phyloP scores from a whole-genome alignment of 805 yeast species.

The Jamesozyma piceae region DNA sequence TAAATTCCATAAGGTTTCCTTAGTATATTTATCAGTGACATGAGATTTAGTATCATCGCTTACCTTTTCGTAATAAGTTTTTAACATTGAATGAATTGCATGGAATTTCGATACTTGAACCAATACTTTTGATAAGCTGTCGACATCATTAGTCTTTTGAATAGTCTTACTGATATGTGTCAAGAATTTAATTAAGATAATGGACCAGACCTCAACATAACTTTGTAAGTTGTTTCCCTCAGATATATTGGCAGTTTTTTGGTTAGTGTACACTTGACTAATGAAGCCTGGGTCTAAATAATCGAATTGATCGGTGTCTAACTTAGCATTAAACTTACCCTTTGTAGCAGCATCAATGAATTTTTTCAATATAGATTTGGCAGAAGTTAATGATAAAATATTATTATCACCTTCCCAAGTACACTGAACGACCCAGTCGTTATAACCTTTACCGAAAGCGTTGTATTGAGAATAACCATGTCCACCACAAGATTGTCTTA shows the following conservation, averaged over 20 bases:
- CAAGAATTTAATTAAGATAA: slow-evolving; percentile 22
- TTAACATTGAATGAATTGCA: slow-evolving; percentile 32
- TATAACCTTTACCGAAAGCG: slow-evolving; percentile 80
- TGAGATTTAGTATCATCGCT: slow-evolving; percentile 12
- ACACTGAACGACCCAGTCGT: slow-evolving; percentile 95
- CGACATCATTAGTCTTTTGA: slow-evolving; percentile 23
- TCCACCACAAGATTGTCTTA: slow-evolving; percentile 92
- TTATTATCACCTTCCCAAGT: slow-evolving; percentile 98
- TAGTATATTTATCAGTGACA: slow-evolving; percentile 31
- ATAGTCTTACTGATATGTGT: slow-evolving; percentile 22
- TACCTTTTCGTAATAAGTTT: slow-evolving; percentile 24
- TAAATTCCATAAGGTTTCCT: slow-evolving; percentile 42
- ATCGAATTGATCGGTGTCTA: slow-evolving; percentile 26
- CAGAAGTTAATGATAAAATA: slow-evolving; percentile 73
- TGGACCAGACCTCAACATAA: slow-evolving; percentile 29
- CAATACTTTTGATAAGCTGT: slow-evolving; percentile 33
- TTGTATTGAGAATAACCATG: slow-evolving; percentile 92
- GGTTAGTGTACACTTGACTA: slow-evolving; percentile 17
- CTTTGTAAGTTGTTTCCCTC: slow-evolving; percentile 27
- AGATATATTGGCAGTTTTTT: slow-evolving; percentile 20
- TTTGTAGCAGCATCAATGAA: slow-evolving; percentile 31
- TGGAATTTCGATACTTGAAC: slow-evolving; percentile 34
- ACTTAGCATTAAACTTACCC: slow-evolving; percentile 29
- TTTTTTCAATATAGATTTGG: slow-evolving; percentile 52
- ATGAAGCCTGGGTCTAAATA: slow-evolving; percentile 25